Base-by-base conservation (phyloP, 192 early-diverging fungal genomes). In the Kappamyces sp. region DNA sequence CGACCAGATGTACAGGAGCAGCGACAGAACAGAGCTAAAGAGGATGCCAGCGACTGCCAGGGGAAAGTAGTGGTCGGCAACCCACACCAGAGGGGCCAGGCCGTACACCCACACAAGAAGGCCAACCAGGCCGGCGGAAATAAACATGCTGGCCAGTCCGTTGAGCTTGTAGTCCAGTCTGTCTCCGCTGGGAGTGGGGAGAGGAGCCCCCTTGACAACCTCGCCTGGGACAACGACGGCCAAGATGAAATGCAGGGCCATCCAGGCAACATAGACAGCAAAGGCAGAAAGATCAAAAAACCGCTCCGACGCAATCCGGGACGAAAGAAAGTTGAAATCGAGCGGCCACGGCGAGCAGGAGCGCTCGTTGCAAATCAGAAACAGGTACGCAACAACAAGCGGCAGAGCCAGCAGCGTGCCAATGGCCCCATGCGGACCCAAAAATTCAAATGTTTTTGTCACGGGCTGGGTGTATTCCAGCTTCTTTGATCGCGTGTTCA, bases 121-220 rank as follows among this genome's bases (percentile, higher is more conserved):
- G 40, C 66, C 68, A 3, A 60, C 31, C 5, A 83, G 65, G 38
- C 62, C 57, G 32, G 65, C 61, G 23, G 86, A 80, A 2, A 61
- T 58, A 3, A 72, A 50, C 43, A 68, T 44, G 39, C 67, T 47
- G 37, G 47, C 23, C 42, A 78, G 65, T 5, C 59, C 79, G 69
- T 96, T 98, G 63, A 92, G 79, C 55, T 85, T 86, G 74, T 98
- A 98, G 47, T 66, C 65, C 39, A 98, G 78, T 23, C 67, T 78
- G 48, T 77, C 66, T 33, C 90, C 89, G 65, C 86, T 75, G 15
- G 90, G 84, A 40, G 94, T 71, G 49, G 60, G 51, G 23, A 23
- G 23, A 23, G 23, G 23, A 10, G 81, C 84, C 40, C 95, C 93
- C 36, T 86, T 64, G 13, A 80, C 62, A 13, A 61, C 64, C 40